Base-by-base conservation (phyloP, 2,329 filamentous ascomycete genomes). In the Talaromyces sp. region DNA sequence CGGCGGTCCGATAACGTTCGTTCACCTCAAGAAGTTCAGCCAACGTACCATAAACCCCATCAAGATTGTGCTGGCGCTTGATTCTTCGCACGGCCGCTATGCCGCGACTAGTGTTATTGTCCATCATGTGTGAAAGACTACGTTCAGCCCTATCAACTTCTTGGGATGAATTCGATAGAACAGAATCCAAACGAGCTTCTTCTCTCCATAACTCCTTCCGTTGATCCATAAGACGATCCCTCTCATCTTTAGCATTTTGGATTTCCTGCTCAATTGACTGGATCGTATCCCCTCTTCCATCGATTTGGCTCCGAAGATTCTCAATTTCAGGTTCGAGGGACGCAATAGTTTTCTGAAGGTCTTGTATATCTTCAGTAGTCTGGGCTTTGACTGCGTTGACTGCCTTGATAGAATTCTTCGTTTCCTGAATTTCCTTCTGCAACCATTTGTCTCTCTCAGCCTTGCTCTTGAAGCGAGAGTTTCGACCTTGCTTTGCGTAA, bases 21-120 rank as follows among this genome's bases (percentile, higher is more conserved):
- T 81, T 84, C 51, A 96, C 91, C 56, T 91, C 85, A 66, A 97
- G 85, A n/a, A 99, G 82, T 71, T 99, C 95, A 4, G 93, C 92
- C 37, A 99, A 75, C 0, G 92, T 96, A 52, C 95, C 94, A 70
- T 96, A 95, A 1, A 94, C 91, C 25, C 94, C 94, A 1, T 88
- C 83, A 5, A 97, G 84, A 60, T 91, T 84, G 62, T 88, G 80
- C 64, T 95, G 86, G 50, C 85, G 83, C 74, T 91, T 93, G 66
- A 97, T 82, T 43, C 89, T 85, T 56, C 91, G 86, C 17, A 99
- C 88, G 2, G 89, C 88, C n/a, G 89, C 89, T 46, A 99, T 80
- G 67, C 93, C 94, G 52, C 89, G 85, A 58, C 89, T 88, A 5
- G 92, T 97, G 57, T 89, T 88, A 60, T 89, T 85, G 69, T 99